Conservation (phyloP, 768 basidiomycete genomes). For the Collybiopsis confluens region DNA sequence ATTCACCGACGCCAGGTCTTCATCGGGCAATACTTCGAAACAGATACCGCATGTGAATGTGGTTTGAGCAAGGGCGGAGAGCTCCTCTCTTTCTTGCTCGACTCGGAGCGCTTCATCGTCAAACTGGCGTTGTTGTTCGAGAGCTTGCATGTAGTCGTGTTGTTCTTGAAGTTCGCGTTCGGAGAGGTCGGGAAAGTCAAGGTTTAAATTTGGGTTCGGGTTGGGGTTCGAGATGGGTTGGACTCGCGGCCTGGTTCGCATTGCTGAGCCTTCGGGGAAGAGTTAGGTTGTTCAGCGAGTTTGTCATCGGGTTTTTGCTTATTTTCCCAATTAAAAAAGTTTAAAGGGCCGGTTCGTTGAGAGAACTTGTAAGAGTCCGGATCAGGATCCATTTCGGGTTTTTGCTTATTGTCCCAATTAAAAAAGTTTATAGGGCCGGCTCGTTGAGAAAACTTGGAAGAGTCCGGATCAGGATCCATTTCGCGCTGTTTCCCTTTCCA, state of each 20-base stretch:
- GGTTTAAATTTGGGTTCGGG: background rate
- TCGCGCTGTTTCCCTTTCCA: no score
- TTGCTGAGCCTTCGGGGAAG: background rate
- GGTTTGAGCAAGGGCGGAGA: slow-evolving; percentile 23
- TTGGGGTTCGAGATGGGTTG: background rate
- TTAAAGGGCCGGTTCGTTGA: no score
- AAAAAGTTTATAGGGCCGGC: no score
- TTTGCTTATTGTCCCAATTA: no score
- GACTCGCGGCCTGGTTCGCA: slow-evolving; percentile 6
- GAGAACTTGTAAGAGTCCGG: no score
- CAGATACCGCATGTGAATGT: slow-evolving; percentile 55
- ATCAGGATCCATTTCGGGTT: no score
- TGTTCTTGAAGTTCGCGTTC: slow-evolving; percentile 6
- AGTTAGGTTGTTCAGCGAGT: no score
- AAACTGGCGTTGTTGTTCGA: slow-evolving; percentile 25
- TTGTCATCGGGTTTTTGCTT: no score
- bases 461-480: background rate
- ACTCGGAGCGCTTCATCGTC: slow-evolving; percentile 38
- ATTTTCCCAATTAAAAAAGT: no score
- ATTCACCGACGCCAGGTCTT: slow-evolving; percentile 36
- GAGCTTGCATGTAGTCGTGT: background rate
- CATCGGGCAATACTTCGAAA: slow-evolving; percentile 42
- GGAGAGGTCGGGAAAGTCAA: background rate
- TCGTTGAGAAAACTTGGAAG: background rate
- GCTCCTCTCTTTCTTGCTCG: slow-evolving; percentile 26